Base-by-base conservation (phyloP, 2,329 filamentous ascomycete species). In the Colletotrichum neosansevieriae region DNA sequence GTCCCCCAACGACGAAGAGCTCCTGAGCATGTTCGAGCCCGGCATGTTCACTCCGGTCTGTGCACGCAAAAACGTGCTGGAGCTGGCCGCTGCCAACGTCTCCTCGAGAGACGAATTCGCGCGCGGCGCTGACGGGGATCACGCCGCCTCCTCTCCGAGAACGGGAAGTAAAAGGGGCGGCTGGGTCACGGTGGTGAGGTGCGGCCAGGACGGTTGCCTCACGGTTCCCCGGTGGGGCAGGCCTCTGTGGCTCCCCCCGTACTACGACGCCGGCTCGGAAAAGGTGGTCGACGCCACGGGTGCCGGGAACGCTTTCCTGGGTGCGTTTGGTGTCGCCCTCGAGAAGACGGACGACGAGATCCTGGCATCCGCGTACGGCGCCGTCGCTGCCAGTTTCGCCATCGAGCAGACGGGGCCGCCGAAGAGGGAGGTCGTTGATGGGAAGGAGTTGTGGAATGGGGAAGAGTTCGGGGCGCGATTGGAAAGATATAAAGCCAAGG, bases 301-400 rank as follows among this genome's bases (percentile, higher is more conserved):
- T 3, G 59, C 65, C 7, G 49, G 59, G 0, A 69, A 68, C 21
- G 59, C 50, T 12, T 70, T 70, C 12, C 54, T 69, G 7, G 68
- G 60, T 15, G 59, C 59, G 0, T 64, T 65, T 24, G 44, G 21
- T 2, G 56, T 50, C 19, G 44, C 19, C 15, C 47, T 60, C 19
- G 36, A n/a, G 29, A 50, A 32, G 19, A 57, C 38, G 49, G 21
- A 7, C 12, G 54, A 65, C 24, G 65, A 36, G 32, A n/a, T 45
- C 3, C 58, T 64, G n/a, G 64, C 68, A 2, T 54, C 68, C 2
- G 47, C 65, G 42, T 44, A 58, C 32, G 68, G 64, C 0, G 54
- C 68, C 10, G 64, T 70, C 11, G 59, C 64, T 19, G 68, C 65
- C 9, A 64, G 68, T 12, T 69, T 70, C 17, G 64, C 29, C 2